Conservation (phyloP, 345 rosid genomes). For the Barbarea vulgaris region DNA sequence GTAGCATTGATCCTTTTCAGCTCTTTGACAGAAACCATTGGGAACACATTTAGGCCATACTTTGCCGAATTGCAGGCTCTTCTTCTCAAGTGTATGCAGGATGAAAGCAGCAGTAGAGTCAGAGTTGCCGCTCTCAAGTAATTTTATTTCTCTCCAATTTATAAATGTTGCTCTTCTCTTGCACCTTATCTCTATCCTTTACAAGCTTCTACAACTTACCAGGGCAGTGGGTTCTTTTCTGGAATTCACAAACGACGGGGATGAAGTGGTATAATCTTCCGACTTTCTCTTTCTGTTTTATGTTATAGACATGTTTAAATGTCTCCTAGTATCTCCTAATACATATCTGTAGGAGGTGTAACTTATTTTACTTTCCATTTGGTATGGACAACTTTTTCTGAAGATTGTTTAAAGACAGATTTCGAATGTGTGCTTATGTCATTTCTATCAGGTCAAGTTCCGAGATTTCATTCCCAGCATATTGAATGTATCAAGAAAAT, state of each 20-base stretch:
- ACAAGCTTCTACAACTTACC: constrained; percentile 33
- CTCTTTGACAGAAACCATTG: constrained; percentile 95
- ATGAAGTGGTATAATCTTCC: constrained; percentile 75
- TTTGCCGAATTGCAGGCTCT: constrained; percentile 89
- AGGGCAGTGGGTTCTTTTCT: constrained; percentile 99
- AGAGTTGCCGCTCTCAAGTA: constrained; percentile 99
- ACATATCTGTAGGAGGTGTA: background rate
- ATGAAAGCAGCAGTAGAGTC: constrained; percentile 90
- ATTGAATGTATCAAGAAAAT: constrained; percentile 88
- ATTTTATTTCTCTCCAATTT: constrained; percentile 14
- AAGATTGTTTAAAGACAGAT: background rate
- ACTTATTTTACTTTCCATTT: background rate
- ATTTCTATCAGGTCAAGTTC: constrained; percentile 72
- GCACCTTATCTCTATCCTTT: constrained; percentile 24
- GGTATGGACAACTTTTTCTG: background rate
- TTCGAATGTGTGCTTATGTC: constrained; percentile 3
- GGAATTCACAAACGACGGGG: constrained; percentile 82
- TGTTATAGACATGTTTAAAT: background rate
- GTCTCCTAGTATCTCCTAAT: background rate
- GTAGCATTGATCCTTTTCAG: constrained; percentile 97
- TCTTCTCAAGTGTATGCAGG: constrained; percentile 87
- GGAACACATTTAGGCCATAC: constrained; percentile 84
- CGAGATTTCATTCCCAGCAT: constrained; percentile 98
- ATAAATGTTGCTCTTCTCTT: constrained; percentile 6
- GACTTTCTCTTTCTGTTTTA: background rate